A percentile compares a stretch with the other conserved stretches of the same genome.
Conservation (phyloP, 805 yeast species). For the Candida boidinii region DNA sequence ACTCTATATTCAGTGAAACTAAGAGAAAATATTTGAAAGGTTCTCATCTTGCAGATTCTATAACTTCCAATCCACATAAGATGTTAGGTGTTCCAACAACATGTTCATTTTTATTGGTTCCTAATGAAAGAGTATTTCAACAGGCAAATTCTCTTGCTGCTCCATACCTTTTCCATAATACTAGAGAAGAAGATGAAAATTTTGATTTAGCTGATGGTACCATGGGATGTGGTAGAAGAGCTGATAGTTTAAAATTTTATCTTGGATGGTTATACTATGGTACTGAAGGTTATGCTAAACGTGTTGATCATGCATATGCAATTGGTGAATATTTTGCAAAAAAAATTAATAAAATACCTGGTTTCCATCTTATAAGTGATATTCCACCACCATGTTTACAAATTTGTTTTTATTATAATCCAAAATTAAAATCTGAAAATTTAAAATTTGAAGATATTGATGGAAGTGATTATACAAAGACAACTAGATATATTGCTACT, state of each 20-base stretch:
- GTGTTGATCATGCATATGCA: constrained; percentile 68
- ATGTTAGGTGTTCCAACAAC: constrained; percentile 83
- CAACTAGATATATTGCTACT: constrained; percentile 55
- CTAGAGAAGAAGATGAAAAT: constrained; percentile 40
- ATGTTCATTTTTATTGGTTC: constrained; percentile 65
- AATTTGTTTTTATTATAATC: constrained; percentile 71
- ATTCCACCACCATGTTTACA: constrained; percentile 71
- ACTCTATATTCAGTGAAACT: constrained; percentile 54
- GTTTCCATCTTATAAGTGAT: constrained; percentile 49
- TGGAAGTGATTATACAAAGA: constrained; percentile 35
- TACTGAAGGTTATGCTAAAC: constrained; percentile 46
- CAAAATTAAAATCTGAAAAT: constrained; percentile 17
- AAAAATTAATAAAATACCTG: constrained; percentile 26
- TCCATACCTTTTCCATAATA: constrained; percentile 69
- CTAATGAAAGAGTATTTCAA: constrained; percentile 58
- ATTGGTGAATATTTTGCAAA: constrained; percentile 55
- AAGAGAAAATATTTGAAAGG: constrained; percentile 47
- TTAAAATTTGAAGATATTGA: constrained; percentile 11
- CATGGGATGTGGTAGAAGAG: constrained; percentile 85
- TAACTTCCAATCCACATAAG: constrained; percentile 81
- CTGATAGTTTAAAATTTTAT: constrained; percentile 73
- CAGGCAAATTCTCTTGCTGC: constrained; percentile 70
- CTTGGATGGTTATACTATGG: constrained; percentile 82
- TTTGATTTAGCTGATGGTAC: constrained; percentile 84
- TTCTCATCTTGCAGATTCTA: constrained; percentile 57